Base-by-base conservation (phyloP, 164 flowering plant genomes). In the Buxus sempervirens region DNA sequence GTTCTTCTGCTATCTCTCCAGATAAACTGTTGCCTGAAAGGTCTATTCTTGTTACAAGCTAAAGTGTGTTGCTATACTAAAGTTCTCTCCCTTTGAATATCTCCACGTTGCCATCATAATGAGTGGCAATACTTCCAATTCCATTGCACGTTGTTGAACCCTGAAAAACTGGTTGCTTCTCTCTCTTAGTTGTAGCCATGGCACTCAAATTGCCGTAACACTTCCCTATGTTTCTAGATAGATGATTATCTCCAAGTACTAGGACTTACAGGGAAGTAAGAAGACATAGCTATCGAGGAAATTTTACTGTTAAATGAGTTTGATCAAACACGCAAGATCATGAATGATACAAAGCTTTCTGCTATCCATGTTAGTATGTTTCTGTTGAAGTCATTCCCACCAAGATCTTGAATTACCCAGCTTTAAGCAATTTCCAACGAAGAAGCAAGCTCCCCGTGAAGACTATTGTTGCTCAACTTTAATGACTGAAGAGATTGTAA, bases 201-300 rank as follows among this genome's bases (percentile, higher is more conserved):
- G 38, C 38, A 32, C 38, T 32, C 38, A 32, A 32, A 32, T 32
- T 63, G 4, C 38, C 15, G 20, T 73, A n/a, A 58, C 81, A 75
- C 0, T 18, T 54, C 0, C 79, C 75, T 10, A 79, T 79, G 9
- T 0, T 4, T 18, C 79, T 75, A 1, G 82, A 73, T 5, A 79
- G 18, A 1, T 68, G 41, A 49, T 79, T 79, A 7, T 60, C n/a
- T 16, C 73, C 56, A 45, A 79, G 75, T 48, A 70, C 78, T 13
- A 79, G 22, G 1, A 71, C 32, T 16, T 57, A 60, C 14, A 79
- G 64, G 9, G 22, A 9, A 1, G 21, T 13, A n/a, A 76, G 72
- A 36, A n/a, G 25, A 28, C 84, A 81, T 1, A 75, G 9, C 4
- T 70, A 48, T 26, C 27, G 26, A 5, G 81, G 82, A 9, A n/a